Conservation (phyloP, 2,329 filamentous ascomycete species). For the Claviceps arundinis region DNA sequence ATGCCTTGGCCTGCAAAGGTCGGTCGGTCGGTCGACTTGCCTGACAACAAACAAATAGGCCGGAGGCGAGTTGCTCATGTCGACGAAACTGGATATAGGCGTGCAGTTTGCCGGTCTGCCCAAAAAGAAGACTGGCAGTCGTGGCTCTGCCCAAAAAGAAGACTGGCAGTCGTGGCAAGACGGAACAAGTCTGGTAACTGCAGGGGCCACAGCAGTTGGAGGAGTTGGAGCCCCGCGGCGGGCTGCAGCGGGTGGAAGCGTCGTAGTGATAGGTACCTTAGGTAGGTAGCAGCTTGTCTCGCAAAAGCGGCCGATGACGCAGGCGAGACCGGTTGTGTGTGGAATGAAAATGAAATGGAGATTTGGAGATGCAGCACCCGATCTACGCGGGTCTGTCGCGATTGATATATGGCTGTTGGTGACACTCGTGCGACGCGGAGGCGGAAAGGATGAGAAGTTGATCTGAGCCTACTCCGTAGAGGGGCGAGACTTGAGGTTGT, state of each 20-base stretch:
- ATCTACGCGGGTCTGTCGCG: no score
- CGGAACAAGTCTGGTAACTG: neutral
- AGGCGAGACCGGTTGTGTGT: no score
- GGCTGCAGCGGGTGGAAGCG: neutral
- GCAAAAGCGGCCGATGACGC: no score
- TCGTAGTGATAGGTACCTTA: neutral
- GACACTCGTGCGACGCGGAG: no score
- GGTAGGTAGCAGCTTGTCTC: no score
- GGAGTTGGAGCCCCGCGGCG: neutral
- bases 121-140: neutral
- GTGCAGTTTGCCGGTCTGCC: neutral
- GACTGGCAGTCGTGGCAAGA: neutral
- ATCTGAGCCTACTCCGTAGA: no score
- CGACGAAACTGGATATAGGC: neutral
- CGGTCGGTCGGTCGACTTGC: constrained; percentile 11
- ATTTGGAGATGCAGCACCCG: no score
- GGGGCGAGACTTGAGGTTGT: no score
- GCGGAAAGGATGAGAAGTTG: no score
- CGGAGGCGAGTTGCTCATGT: constrained; percentile 15
- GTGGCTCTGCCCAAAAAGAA: no score
- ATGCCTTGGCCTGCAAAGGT: neutral
- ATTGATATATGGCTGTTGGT: no score
- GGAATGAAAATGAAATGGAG: no score
- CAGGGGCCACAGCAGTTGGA: neutral
- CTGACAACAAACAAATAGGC: constrained; percentile 32